phyloP scores from a whole-genome alignment of 176 grass and related monocot species.

The Stipa capillata region DNA sequence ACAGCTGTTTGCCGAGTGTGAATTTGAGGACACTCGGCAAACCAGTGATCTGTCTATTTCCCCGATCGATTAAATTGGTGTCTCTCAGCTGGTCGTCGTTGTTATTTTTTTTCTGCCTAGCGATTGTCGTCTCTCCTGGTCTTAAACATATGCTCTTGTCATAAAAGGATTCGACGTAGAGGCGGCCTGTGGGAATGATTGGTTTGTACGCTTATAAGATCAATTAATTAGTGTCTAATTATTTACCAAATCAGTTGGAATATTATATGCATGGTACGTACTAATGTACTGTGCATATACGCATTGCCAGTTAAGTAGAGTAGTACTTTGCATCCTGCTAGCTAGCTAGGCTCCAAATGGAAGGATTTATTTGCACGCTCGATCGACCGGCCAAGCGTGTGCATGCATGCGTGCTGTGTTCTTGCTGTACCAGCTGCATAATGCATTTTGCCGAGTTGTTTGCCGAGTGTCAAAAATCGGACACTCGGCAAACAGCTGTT shows the following conservation, averaged over 20 bases:
- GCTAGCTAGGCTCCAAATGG: slow-evolving; percentile 24
- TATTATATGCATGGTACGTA: not conserved
- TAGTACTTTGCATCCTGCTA: too few relatives aligned
- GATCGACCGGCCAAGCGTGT: not conserved
- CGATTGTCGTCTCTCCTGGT: not conserved
- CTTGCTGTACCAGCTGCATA: too few relatives aligned
- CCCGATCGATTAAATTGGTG: not conserved
- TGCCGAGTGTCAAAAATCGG: too few relatives aligned
- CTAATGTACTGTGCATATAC: too few relatives aligned
- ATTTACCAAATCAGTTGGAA: slow-evolving; percentile 7
- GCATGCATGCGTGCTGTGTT: too few relatives aligned
- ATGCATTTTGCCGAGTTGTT: too few relatives aligned
- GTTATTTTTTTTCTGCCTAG: not conserved
- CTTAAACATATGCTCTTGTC: slow-evolving; percentile 15
- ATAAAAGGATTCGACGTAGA: slow-evolving; percentile 14
- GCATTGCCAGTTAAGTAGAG: too few relatives aligned
- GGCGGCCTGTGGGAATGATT: slow-evolving; percentile 23
- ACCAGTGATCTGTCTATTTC: not conserved
- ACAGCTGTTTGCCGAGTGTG: too few relatives aligned
- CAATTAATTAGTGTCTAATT: not conserved
- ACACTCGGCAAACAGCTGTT: too few relatives aligned
- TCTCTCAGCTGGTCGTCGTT: not conserved
- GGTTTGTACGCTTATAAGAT: slow-evolving; percentile 13
- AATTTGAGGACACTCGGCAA: too few relatives aligned
- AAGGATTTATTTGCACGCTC: not conserved